Conservation (phyloP, 805 yeast genomes). For the Yamadazyma olivae region DNA sequence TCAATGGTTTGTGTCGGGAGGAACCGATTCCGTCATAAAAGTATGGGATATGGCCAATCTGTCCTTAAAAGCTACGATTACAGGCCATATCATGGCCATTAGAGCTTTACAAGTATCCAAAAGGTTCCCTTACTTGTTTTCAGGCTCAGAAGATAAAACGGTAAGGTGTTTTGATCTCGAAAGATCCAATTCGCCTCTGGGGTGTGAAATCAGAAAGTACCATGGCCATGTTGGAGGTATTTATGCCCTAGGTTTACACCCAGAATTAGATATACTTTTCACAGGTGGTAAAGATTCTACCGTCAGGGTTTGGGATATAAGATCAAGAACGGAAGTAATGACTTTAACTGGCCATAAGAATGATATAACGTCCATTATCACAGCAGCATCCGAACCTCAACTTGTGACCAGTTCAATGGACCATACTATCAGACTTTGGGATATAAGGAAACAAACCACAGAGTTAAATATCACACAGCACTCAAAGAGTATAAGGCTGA, state of each 20-base stretch:
- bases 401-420: slow-evolving; percentile 81
- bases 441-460: slow-evolving; percentile 74
- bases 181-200: slow-evolving; percentile 57
- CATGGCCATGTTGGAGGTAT: slow-evolving; percentile 95
- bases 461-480: slow-evolving; percentile 79
- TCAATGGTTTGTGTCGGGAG: slow-evolving; percentile 89
- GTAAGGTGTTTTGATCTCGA: slow-evolving; percentile 97
- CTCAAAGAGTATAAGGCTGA: slow-evolving; percentile 71
- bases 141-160: slow-evolving; percentile 90
- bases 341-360: slow-evolving; percentile 79
- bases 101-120: slow-evolving; percentile 70
- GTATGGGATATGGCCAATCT: slow-evolving; percentile 86
- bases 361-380: slow-evolving; percentile 65
- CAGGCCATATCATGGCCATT: slow-evolving; percentile 91
- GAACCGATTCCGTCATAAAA: slow-evolving; percentile 83
- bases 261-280: slow-evolving; percentile 76
- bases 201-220: slow-evolving; percentile 67
- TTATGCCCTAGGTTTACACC: slow-evolving; percentile 80
- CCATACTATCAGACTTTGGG: slow-evolving; percentile 87
- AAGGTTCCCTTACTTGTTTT: slow-evolving; percentile 82
- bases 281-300: slow-evolving; percentile 90
- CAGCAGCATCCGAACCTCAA: slow-evolving; percentile 81
- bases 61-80: slow-evolving; percentile 65
- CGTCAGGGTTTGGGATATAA: slow-evolving; percentile 89
- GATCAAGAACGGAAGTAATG: slow-evolving; percentile 72